These are phyloP conservation scores for Pythium oligandrum DNA, from an alignment of 352 stramenopile species.

Conservation along the genomic window DNA sequence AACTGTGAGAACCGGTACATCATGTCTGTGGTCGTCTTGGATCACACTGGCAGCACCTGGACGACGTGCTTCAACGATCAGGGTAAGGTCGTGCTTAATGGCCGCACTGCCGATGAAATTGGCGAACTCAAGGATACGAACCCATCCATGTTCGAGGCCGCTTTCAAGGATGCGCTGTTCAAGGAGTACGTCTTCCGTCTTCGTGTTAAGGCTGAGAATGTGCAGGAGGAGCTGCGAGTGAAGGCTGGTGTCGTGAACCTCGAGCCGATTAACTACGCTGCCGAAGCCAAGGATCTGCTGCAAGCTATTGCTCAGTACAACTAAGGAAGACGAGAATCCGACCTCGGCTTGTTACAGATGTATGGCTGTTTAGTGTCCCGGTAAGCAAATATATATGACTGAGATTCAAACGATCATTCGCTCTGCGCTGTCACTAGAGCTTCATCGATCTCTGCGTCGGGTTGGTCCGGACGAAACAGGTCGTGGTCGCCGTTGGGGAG, in stretches of 20 bases:
- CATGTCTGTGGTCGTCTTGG: conserved; percentile 90
- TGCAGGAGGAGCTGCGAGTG: conserved; percentile 93
- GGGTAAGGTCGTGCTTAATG: conserved; percentile 90
- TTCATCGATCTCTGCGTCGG: no score
- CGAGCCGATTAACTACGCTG: conserved; percentile 91
- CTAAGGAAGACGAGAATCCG: conserved; percentile 15
- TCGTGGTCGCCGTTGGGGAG: no score
- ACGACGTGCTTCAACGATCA: conserved; percentile 97
- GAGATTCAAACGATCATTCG: no score
- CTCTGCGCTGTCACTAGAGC: no score
- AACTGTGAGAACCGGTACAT: conserved; percentile 96
- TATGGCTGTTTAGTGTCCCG: no score
- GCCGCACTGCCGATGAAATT: conserved; percentile 91
- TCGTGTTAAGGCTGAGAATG: conserved; percentile 94
- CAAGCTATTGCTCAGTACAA: conserved; percentile 89
- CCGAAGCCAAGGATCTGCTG: conserved; percentile 92
- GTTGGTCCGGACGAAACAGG: no score
- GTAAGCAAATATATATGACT: no score
- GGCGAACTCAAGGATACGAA: conserved; percentile 80
- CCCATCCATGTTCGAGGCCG: conserved; percentile 87
- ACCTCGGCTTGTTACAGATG: no score
- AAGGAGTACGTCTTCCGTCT: conserved; percentile 85
- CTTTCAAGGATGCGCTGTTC: conserved; percentile 93
- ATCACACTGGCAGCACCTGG: conserved; percentile 93
- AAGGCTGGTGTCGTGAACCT: conserved; percentile 92